These are phyloP conservation scores for Crithidia mellificae DNA, from an alignment of 208 protist genomes.

Conservation along the genomic window DNA sequence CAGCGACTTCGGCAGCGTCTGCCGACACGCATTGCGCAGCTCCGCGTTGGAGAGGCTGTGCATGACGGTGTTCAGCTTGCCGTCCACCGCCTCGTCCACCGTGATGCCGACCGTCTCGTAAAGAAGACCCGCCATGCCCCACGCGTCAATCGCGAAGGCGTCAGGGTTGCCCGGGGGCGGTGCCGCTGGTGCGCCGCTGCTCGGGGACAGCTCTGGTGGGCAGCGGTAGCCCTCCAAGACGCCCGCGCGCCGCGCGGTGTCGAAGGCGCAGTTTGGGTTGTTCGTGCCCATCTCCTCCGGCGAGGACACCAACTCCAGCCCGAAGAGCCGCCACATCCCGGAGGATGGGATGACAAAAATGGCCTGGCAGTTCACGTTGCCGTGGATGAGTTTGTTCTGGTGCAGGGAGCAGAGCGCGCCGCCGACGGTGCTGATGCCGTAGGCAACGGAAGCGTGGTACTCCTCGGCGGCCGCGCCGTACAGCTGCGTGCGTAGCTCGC, in stretches of 20 bases:
- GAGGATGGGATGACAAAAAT: constrained; percentile 60
- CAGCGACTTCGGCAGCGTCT: constrained; percentile 54
- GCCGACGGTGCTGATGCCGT: constrained; percentile 59
- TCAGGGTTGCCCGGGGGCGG: constrained; percentile 1
- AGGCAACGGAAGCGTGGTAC: constrained; percentile 41
- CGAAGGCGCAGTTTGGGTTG: constrained; percentile 13
- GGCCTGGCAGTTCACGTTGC: constrained; percentile 65
- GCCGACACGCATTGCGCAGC: constrained; percentile 31
- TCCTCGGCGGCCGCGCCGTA: constrained; percentile 19
- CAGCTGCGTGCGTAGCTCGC: constrained; percentile 27
- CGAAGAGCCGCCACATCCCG: constrained; percentile 85
- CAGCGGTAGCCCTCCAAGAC: constrained; percentile 42
- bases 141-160: constrained; percentile 63
- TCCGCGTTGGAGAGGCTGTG: constrained; percentile 28
- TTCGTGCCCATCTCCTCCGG: constrained; percentile 19
- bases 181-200: constrained; percentile 2
- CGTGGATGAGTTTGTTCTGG: constrained; percentile 74
- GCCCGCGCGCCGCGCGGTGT: constrained; percentile 22
- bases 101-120: constrained; percentile 62
- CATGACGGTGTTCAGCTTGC: constrained; percentile 15
- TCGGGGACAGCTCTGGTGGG: constrained; percentile 35
- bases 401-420: constrained; percentile 71
- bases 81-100: constrained; percentile 25
- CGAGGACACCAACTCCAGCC: constrained; percentile 63
- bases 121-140: constrained; percentile 78